Evolutionary conservation across 1,139 yeast species (phyloP), one percentile per base, ranked within the genome.

Genomic region (Protomyces gravidus): DNA sequence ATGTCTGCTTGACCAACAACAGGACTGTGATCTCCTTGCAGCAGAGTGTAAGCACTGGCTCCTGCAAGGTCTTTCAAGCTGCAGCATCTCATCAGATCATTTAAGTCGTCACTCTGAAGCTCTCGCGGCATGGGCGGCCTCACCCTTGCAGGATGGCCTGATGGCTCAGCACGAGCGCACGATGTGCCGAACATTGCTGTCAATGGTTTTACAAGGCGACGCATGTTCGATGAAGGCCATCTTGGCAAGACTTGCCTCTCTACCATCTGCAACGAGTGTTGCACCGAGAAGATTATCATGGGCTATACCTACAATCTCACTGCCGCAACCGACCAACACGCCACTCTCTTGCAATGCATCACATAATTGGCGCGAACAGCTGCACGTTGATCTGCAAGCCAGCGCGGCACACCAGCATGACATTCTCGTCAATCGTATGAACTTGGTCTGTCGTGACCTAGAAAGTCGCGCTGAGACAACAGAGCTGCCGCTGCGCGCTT

Each of bases 401-500:
- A 51, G 46, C 13, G 58, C 58, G 6, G 26, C 13, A 15, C 49
- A 46, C 27, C 50, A 53, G 51, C 58, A 53, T 15, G 7, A n/a
- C 19, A n/a, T 23, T n/a, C 27, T 53, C 2, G 47, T 53, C 9
- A 17, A 45, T 9, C 49, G 50, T 17, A 27, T 53, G 6, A 46
- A 33, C 26, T 13, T 33, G 36, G 40, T 53, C 9, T 53, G 58
- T 28, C 58, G 51, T 5, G 58, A 53, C 19, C 46, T 53, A 9
- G 58, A 53, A 23, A 11, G 17, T 9, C 36, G 58, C 5, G 58
- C 51, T 4, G 51, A 46, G 28, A 45, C 39, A 15, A 30, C 30
- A 15, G 58, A 53, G 30, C 46, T 45, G 21, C 58, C 58, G 2
- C 36, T 53, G 26, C 45, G 51, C 5, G 36, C 23, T 11, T 5